Percentiles rank a stretch among this genome's conserved stretches.
These are phyloP conservation scores for Metarhizium sp. DNA, from an alignment of 2,329 filamentous ascomycete genomes.

Conservation along the genomic window DNA sequence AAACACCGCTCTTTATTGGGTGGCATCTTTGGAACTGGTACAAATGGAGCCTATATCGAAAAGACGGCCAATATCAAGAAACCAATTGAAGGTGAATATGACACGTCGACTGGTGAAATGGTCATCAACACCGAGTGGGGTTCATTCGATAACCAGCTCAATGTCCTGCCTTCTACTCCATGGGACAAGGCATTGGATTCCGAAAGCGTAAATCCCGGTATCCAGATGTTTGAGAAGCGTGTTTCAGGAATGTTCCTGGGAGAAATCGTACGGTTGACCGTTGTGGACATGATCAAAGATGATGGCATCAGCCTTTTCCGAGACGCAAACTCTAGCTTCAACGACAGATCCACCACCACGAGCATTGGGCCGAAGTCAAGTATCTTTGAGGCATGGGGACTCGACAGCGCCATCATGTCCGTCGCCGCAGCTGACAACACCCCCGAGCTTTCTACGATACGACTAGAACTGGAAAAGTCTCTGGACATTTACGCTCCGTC, in stretches of 20 bases:
- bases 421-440: constrained; percentile 75
- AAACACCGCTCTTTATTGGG: constrained; percentile 84
- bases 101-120: constrained; percentile 82
- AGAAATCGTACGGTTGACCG: constrained; percentile 74
- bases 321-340: constrained; percentile 62
- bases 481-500: constrained; percentile 69
- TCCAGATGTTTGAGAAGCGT: constrained; percentile 99
- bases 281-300: constrained; percentile 64
- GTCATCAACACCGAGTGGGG: constrained; percentile 98
- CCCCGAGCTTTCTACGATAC: constrained; percentile 60
- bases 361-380: constrained; percentile 54
- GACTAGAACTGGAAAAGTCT: constrained; percentile 67
- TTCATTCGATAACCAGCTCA: constrained; percentile 90
- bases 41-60: constrained; percentile 95
- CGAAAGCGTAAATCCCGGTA: constrained; percentile 79
- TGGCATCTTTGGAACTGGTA: constrained; percentile 94
- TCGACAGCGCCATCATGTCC: constrained; percentile 86
- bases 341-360: constrained; percentile 62
- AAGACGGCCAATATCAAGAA: constrained; percentile 82
- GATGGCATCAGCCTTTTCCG: constrained; percentile 62
- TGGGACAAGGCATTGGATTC: constrained; percentile 75
- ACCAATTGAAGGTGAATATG: constrained; percentile 58
- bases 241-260: constrained; percentile 98
- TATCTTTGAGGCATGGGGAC: constrained; percentile 73
- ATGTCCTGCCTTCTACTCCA: constrained; percentile 73